phyloP scores from a whole-genome alignment of 2,329 filamentous ascomycete species.

The Fusarium sublunatum region DNA sequence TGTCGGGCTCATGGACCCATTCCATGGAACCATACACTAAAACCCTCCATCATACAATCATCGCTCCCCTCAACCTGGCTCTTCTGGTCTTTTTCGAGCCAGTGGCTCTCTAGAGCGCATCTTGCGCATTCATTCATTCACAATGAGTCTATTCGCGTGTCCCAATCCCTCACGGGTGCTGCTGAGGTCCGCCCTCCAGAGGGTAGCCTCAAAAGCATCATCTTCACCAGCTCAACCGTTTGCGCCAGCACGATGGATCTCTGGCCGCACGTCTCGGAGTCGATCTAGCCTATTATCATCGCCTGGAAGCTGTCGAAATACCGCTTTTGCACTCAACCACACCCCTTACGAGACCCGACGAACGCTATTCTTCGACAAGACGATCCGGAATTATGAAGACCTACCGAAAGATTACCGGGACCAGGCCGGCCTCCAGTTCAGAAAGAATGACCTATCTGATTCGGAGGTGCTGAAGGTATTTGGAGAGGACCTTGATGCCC shows the following conservation, averaged over 20 bases:
- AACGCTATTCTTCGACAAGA: conserved; percentile 51
- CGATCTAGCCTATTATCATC: conserved; percentile 17
- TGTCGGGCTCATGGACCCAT: conserved; percentile 36
- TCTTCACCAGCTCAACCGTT: conserved; percentile 36
- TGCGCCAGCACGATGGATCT: conserved; percentile 42
- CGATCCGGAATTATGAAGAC: conserved; percentile 66
- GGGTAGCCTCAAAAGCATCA: conserved; percentile 35
- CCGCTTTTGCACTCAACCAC: conserved; percentile 23
- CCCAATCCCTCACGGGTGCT: conserved; percentile 48
- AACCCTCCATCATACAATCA: conserved; percentile 37
- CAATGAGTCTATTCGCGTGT: conserved; percentile 47
- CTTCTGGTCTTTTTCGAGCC: conserved; percentile 36
- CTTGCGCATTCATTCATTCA: conserved; percentile 37
- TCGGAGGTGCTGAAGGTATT: conserved; percentile 63
- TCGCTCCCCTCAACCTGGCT: conserved; percentile 19
- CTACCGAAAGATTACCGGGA: conserved; percentile 69
- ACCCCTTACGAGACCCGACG: conserved; percentile 44
- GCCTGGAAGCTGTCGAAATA: conserved; percentile 19
- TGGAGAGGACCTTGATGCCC: conserved; percentile 58
- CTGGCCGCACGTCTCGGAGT: conserved; percentile 21
- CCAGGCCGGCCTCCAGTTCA: conserved; percentile 64
- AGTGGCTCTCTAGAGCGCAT: conserved; percentile 42
- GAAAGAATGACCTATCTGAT: conserved; percentile 60
- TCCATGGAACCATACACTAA: conserved; percentile 41
- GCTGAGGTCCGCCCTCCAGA: conserved; percentile 46